Conservation (phyloP, 2,329 filamentous ascomycete species). For the Sporothrix curviconia region DNA sequence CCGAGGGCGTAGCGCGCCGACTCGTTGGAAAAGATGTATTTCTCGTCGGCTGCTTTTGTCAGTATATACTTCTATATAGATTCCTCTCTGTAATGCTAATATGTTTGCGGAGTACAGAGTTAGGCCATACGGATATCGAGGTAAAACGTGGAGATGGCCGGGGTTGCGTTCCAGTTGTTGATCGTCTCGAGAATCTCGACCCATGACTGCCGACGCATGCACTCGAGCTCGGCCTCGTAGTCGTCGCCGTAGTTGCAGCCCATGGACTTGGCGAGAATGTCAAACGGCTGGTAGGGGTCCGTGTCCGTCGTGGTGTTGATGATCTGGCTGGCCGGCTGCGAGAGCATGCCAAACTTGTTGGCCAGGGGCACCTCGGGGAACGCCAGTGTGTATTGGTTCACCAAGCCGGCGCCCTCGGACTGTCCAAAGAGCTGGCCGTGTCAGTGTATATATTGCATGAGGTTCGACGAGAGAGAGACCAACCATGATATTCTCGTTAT, state of each 20-base stretch:
- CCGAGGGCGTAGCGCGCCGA: neutral
- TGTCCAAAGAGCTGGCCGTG: neutral
- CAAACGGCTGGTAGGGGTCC: neutral
- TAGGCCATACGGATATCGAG: neutral
- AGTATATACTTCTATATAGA: too few species aligned
- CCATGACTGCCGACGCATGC: neutral
- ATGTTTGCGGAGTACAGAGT: too few species aligned
- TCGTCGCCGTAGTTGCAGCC: neutral
- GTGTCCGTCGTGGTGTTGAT: neutral
- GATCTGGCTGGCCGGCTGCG: neutral
- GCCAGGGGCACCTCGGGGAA: neutral
- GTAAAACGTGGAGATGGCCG: neutral
- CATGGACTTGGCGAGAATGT: neutral
- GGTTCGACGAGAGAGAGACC: neutral
- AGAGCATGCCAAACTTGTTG: neutral
- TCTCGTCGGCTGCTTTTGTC: too few species aligned
- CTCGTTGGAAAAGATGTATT: neutral
- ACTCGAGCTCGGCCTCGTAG: neutral
- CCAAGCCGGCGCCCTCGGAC: neutral
- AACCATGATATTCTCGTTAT: neutral
- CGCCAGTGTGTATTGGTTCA: neutral
- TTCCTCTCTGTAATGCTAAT: too few species aligned
- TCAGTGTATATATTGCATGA: neutral
- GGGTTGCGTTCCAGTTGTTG: neutral
- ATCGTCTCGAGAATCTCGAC: neutral